Percentiles rank a stretch among this genome's conserved stretches.
phyloP scores from a whole-genome alignment of 371 early-diverging fungal species.

The Mortierella polycephala region DNA sequence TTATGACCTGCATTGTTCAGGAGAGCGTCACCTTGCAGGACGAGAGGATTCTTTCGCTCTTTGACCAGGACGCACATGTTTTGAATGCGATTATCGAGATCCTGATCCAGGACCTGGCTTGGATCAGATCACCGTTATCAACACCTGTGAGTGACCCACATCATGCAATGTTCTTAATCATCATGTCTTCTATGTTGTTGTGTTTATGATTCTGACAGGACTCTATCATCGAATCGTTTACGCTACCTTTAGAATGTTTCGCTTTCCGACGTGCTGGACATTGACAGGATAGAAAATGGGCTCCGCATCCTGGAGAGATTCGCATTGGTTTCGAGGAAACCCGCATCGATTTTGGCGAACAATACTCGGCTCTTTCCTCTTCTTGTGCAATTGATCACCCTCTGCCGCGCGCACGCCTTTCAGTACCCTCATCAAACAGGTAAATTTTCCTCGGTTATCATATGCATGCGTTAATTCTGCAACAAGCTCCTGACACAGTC shows the following conservation, averaged over 20 bases:
- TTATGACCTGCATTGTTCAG: conserved; percentile 10
- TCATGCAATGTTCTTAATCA: background rate
- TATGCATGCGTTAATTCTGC: background rate
- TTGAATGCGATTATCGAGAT: conserved; percentile 13
- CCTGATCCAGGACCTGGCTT: conserved; percentile 35
- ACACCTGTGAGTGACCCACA: conserved; percentile 18
- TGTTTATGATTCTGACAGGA: background rate
- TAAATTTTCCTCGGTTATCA: background rate
- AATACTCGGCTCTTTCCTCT: conserved; percentile 25
- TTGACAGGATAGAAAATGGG: conserved; percentile 35
- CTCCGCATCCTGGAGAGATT: conserved; percentile 41
- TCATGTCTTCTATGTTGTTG: background rate
- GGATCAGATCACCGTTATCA: conserved; percentile 38
- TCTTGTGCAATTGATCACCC: conserved; percentile 34
- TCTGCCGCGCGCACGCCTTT: conserved; percentile 44
- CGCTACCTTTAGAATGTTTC: conserved; percentile 8
- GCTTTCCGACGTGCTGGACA: conserved; percentile 40
- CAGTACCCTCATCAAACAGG: conserved; percentile 40
- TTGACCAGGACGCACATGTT: conserved; percentile 22
- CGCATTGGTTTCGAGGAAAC: conserved; percentile 28
- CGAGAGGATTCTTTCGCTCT: background rate
- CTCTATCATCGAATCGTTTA: background rate
- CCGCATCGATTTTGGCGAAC: conserved; percentile 7
- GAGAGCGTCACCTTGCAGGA: conserved; percentile 17
- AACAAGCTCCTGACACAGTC: too few relatives aligned